Evolutionary conservation across 2,329 filamentous ascomycete genomes (phyloP), one percentile per base, ranked within the genome.

Genomic region (Septoria linicola): DNA sequence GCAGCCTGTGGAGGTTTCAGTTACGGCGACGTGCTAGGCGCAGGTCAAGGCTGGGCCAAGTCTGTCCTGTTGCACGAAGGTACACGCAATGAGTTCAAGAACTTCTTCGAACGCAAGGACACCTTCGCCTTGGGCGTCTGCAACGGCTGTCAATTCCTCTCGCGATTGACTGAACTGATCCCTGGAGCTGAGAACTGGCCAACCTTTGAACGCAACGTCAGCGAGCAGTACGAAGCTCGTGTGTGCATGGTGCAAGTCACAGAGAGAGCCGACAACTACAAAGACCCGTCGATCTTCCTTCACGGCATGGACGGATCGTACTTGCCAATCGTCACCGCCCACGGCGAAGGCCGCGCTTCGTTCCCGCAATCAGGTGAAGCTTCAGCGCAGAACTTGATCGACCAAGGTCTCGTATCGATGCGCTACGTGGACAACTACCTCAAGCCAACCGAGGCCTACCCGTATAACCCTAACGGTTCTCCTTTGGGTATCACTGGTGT

Each of bases 1-100:
- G 93, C 92, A 30, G 90, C 90, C n/a, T 95, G 91, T 59, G 93
- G 93, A 67, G 93, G 93, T 42, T 97, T 99, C 80, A 95, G 89
- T 13, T 97, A 96, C 68, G 90, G 90, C 61, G 88, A 92, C 62
- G 88, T 92, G 31, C 81, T 97, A 0, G 93, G 92, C 53, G 93
- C 93, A n/a, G 93, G 93, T 46, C 87, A 92, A 64, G 93, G 93
- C 36, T 99, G 93, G 93, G 89, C 93, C 3, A 91, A 95, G 72
- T 92, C 88, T 1, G 90, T 97, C 32, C 80, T 97, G 14, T 81
- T 95, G 69, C 89, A 97, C 72, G 80, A 80, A 19, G 75, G 85
- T 51, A 85, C 85, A 35, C 83, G 90, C 35, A 77, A 79, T 51
- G 87, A 92, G 61, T 96, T 97, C 73, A 76, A 86, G 63, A 72